phyloP scores from a whole-genome alignment of 176 grass and related monocot species.

The Oryza longistaminata region DNA sequence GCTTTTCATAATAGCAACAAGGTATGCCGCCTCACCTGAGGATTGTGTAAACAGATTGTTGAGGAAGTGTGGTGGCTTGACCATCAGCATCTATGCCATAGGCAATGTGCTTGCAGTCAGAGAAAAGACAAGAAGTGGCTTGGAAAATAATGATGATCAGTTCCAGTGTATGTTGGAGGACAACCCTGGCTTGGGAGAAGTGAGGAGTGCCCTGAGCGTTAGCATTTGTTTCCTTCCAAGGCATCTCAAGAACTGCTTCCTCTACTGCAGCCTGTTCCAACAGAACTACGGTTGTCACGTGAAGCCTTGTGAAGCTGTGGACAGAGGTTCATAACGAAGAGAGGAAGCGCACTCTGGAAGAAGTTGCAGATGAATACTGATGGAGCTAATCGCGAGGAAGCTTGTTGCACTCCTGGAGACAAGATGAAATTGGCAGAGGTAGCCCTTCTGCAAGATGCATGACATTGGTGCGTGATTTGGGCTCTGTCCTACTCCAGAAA shows the following conservation, averaged over 20 bases:
- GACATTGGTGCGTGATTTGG: conserved; percentile 36
- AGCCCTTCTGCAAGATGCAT: conserved; percentile 31
- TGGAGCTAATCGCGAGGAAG: conserved; percentile 21
- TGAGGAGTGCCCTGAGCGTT: conserved; percentile 35
- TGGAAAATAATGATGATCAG: conserved; percentile 37
- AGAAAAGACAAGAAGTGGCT: background rate
- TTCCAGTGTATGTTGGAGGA: conserved; percentile 34
- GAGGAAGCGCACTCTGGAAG: conserved; percentile 28
- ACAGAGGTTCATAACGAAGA: conserved; percentile 36
- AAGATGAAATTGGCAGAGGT: conserved; percentile 29
- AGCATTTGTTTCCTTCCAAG: conserved; percentile 31
- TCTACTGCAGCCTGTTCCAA: conserved; percentile 49
- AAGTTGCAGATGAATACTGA: conserved; percentile 36
- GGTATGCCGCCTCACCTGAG: background rate
- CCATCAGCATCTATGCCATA: conserved; percentile 26
- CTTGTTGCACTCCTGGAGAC: conserved; percentile 23
- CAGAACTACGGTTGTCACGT: background rate
- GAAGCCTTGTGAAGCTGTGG: conserved; percentile 41
- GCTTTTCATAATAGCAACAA: background rate
- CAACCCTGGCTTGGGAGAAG: conserved; percentile 6
- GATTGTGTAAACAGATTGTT: conserved; percentile 22
- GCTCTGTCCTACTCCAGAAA: conserved; percentile 20
- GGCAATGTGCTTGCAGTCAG: conserved; percentile 13
- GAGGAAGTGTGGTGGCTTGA: conserved; percentile 30
- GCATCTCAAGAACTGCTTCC: conserved; percentile 45